Conservation (phyloP, 192 early-diverging fungal genomes). For the Coemansia sp. region DNA sequence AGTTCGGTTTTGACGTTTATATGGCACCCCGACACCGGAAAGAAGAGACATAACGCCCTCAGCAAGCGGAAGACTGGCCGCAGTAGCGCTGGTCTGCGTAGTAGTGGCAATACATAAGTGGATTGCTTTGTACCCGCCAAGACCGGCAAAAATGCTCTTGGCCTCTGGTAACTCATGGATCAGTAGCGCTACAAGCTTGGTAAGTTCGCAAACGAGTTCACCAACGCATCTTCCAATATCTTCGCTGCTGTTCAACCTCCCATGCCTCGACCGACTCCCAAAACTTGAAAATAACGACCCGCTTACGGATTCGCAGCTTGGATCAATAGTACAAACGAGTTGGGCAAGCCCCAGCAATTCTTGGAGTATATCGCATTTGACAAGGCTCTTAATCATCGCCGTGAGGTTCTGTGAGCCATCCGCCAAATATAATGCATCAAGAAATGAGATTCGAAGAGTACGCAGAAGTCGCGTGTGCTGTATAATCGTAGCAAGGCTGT, state of each 20-base stretch:
- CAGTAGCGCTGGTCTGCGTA: not conserved
- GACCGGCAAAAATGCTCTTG: not conserved
- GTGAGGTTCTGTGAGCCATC: not conserved
- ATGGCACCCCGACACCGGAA: slow-evolving; percentile 17
- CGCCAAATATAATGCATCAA: slow-evolving; percentile 12
- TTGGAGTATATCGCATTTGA: slow-evolving; percentile 14
- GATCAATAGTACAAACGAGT: slow-evolving; percentile 20
- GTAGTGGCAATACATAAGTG: slow-evolving; percentile 11
- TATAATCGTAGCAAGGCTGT: not conserved
- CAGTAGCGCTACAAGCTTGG: slow-evolving; percentile 33
- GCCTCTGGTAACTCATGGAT: slow-evolving; percentile 19
- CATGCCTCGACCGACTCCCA: not conserved
- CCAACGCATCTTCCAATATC: slow-evolving; percentile 7
- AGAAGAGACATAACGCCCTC: slow-evolving; percentile 34
- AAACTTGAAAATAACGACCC: slow-evolving; percentile 15
- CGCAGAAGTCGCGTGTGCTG: slow-evolving; percentile 18
- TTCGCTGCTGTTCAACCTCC: not conserved
- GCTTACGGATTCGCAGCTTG: not conserved
- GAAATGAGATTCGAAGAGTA: slow-evolving; percentile 14
- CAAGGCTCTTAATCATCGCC: slow-evolving; percentile 5
- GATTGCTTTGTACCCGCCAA: slow-evolving; percentile 22
- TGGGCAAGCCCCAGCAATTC: slow-evolving; percentile 24
- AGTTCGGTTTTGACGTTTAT: slow-evolving; percentile 9
- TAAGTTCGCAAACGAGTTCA: slow-evolving; percentile 19
- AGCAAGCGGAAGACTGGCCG: slow-evolving; percentile 14